Evolutionary conservation across 75 land plant species (phyloP).

Genomic region (Pseudotsuga menziesii): DNA sequence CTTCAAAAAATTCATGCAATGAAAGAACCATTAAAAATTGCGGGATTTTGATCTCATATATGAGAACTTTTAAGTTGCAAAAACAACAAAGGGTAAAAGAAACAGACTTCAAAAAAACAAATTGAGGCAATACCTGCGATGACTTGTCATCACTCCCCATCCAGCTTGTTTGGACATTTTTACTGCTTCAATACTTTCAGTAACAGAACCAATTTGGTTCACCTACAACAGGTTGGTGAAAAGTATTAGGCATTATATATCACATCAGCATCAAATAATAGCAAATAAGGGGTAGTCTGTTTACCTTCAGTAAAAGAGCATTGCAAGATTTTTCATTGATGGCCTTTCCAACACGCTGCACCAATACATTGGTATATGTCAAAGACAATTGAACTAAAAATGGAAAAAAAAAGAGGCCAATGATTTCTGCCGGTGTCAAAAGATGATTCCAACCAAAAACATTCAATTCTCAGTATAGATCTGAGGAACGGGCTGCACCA

Average conservation of each 20-base stretch:
- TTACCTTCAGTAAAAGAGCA: conserved; percentile 97
- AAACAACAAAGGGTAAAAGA: neutral
- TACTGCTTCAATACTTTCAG: conserved; percentile 99
- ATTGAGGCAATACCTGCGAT: conserved; percentile 54
- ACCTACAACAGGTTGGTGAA: conserved; percentile 37
- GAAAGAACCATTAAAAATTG: neutral
- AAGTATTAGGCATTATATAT: neutral
- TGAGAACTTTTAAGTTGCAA: neutral
- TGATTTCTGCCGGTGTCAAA: neutral
- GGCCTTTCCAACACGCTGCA: conserved; percentile 89
- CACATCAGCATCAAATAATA: conserved; percentile 2
- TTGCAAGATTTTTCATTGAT: conserved; percentile 89
- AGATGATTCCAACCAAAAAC: neutral
- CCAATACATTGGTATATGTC: neutral
- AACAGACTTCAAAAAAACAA: neutral
- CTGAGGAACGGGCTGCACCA: neutral
- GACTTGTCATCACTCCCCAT: conserved; percentile 99
- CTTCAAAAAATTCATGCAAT: neutral
- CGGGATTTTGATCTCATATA: neutral
- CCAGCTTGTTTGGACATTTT: conserved; percentile 94
- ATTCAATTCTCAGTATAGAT: neutral
- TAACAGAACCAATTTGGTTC: conserved; percentile 96
- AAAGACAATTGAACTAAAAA: neutral
- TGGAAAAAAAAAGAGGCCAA: neutral
- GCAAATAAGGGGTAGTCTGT: neutral